phyloP scores from a whole-genome alignment of 2,329 filamentous ascomycete genomes.

The Fusarium acutatum region DNA sequence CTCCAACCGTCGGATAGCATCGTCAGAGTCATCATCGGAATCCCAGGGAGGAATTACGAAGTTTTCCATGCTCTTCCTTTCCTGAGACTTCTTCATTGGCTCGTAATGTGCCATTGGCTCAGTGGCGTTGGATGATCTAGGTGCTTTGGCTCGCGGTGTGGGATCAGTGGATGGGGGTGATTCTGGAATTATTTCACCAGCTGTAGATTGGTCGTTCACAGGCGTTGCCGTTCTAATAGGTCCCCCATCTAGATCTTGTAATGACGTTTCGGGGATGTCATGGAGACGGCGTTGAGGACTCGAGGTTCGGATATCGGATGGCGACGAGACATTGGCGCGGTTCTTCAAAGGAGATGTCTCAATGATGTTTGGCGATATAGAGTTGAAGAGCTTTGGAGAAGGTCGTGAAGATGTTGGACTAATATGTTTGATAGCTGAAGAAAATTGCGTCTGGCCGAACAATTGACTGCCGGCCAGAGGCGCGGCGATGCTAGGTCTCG shows the following conservation, averaged over 20 bases:
- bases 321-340: conserved; percentile 57
- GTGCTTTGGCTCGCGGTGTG: conserved; percentile 31
- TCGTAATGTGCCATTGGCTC: conserved; percentile 55
- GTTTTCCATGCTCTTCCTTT: conserved; percentile 46
- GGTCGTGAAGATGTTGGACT: conserved; percentile 68
- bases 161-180: conserved; percentile 45
- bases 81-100: conserved; percentile 57
- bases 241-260: conserved; percentile 29
- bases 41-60: conserved; percentile 36
- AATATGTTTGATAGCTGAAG: conserved; percentile 58
- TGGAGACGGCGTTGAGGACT: conserved; percentile 50
- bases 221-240: conserved; percentile 40
- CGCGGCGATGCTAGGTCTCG: conserved; percentile 45
- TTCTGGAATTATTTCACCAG: conserved; percentile 48
- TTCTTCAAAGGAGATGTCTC: conserved; percentile 61
- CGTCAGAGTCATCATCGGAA: conserved; percentile 48
- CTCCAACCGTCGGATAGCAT: conserved; percentile 44
- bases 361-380: conserved; percentile 56
- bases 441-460: conserved; percentile 63
- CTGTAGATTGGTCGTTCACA: conserved; percentile 33
- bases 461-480: conserved; percentile 58
- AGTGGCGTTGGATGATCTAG: conserved; percentile 33
- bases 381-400: conserved; percentile 59
- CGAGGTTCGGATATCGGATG: conserved; percentile 51
- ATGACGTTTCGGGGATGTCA: conserved; percentile 44